A percentile compares a stretch with the other conserved stretches of the same genome.
Evolutionary conservation across 2,329 filamentous ascomycete species (phyloP).

Genomic region (Leptographium procerum): DNA sequence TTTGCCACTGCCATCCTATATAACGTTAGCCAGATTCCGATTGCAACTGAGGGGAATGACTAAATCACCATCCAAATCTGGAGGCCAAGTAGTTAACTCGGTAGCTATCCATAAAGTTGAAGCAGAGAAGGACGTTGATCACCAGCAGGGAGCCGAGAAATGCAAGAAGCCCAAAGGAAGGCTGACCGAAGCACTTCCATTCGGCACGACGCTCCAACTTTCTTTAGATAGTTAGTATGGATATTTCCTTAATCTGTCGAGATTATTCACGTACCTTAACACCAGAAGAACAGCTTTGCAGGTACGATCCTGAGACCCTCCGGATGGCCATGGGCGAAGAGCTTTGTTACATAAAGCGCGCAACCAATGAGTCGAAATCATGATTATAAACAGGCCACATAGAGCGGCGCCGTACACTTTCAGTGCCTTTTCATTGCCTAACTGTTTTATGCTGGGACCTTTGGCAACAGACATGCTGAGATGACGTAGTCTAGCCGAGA

Average conservation of each 20-base stretch:
- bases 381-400: not conserved
- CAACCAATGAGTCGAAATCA: not conserved
- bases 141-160: not conserved
- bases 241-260: too few species aligned
- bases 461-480: not conserved
- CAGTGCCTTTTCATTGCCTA: constrained; percentile 7
- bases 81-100: constrained; percentile 5
- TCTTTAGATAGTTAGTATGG: not conserved
- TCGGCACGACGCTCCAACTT: not conserved
- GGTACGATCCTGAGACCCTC: not conserved
- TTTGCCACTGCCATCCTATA: constrained; percentile 22
- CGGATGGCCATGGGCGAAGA: not conserved
- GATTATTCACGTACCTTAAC: not conserved
- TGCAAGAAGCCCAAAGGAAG: not conserved
- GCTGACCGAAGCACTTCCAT: not conserved
- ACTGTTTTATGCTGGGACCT: constrained; percentile 5
- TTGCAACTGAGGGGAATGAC: not conserved
- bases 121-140: not conserved
- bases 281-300: not conserved
- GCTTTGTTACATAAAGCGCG: not conserved
- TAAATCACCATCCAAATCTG: constrained; percentile 6
- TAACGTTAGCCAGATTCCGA: not conserved
- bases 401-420: constrained; percentile 3
- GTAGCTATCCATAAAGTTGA: not conserved
- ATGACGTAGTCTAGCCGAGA: not conserved